Conservation (phyloP, 495 filamentous ascomycete genomes). For the Neurospora tetraspora region DNA sequence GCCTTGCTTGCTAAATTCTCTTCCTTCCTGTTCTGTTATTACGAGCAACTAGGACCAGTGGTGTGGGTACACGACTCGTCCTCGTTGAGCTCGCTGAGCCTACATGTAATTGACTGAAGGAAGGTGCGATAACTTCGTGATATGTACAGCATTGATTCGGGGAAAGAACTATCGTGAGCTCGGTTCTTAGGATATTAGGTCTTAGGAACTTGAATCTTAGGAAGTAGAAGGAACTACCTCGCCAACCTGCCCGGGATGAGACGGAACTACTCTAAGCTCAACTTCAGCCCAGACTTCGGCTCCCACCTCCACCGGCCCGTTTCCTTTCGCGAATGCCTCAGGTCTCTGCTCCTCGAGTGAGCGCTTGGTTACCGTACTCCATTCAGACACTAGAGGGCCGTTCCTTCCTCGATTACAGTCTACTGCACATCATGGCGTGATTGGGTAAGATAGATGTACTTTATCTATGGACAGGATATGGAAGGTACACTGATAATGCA, state of each 20-base stretch:
- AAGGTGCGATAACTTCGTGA: neutral
- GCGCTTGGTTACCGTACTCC: neutral
- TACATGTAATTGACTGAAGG: neutral
- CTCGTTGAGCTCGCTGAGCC: neutral
- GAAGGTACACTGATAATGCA: neutral
- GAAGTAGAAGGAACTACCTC: neutral
- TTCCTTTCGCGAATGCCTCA: neutral
- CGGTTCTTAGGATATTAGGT: neutral
- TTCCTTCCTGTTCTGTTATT: neutral
- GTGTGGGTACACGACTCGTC: neutral
- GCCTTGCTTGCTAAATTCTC: neutral
- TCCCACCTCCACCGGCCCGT: neutral
- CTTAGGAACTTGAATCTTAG: neutral
- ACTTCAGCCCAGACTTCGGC: neutral
- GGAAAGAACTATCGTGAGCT: neutral
- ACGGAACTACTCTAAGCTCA: neutral
- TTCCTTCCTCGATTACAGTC: neutral
- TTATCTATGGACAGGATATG: neutral
- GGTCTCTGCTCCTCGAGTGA: neutral
- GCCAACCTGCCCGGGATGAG: neutral
- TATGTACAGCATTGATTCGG: neutral
- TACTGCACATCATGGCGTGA: neutral
- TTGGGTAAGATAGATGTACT: neutral
- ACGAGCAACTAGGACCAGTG: neutral
- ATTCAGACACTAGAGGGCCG: neutral